phyloP scores from a whole-genome alignment of 805 yeast genomes.

The Starmerella stellata region DNA sequence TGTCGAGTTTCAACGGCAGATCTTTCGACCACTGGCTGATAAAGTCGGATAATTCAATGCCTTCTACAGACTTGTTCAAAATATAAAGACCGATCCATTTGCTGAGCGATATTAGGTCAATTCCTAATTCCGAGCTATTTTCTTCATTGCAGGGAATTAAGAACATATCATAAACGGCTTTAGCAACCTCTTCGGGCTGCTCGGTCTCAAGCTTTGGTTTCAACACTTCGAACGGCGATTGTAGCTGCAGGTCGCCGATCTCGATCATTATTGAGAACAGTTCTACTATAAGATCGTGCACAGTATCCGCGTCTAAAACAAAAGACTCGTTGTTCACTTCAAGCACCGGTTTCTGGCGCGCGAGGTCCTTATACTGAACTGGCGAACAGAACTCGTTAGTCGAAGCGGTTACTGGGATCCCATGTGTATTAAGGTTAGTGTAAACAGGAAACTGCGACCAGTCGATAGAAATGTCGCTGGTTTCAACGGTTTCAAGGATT shows the following conservation, averaged over 20 bases:
- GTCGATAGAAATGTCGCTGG: constrained; percentile 10
- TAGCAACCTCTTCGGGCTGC: constrained; percentile 29
- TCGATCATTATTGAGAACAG: constrained; percentile 18
- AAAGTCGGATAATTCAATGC: constrained; percentile 29
- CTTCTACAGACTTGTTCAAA: constrained; percentile 26
- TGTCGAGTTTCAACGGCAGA: constrained; percentile 41
- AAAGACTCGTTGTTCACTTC: constrained; percentile 31
- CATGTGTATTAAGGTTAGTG: not conserved
- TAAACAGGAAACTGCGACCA: constrained; percentile 17
- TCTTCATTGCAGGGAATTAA: not conserved
- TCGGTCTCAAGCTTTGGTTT: constrained; percentile 10
- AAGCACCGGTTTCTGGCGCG: constrained; percentile 41
- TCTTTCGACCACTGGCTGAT: constrained; percentile 19
- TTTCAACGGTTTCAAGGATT: constrained; percentile 15
- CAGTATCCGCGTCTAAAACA: constrained; percentile 19
- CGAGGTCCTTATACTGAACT: constrained; percentile 33
- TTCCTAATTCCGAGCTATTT: not conserved
- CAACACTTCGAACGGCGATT: not conserved
- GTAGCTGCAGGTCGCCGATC: constrained; percentile 7
- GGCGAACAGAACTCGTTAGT: constrained; percentile 25
- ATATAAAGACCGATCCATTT: constrained; percentile 48
- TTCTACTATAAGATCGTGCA: constrained; percentile 16
- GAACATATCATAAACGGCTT: constrained; percentile 36
- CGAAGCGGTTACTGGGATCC: constrained; percentile 1
- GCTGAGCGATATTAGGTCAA: constrained; percentile 32